Conservation (phyloP, 2,329 filamentous ascomycete genomes). For the Myotisia sp. region DNA sequence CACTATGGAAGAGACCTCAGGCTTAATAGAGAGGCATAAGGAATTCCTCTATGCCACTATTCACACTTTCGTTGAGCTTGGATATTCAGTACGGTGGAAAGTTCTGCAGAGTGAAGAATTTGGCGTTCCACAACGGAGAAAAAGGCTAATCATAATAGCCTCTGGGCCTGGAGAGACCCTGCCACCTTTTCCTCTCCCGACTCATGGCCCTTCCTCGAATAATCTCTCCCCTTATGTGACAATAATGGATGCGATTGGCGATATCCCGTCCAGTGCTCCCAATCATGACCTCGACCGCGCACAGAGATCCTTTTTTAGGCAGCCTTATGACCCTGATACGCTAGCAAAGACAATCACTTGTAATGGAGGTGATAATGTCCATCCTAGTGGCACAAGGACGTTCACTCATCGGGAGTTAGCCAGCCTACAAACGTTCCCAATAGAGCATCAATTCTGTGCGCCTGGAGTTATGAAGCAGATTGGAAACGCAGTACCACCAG, state of each 20-base stretch:
- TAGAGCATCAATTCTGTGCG: conserved; percentile 42
- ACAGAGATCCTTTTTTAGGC: conserved; percentile 16
- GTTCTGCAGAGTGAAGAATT: conserved; percentile 39
- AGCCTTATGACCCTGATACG: conserved; percentile 35
- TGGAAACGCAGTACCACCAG: conserved; percentile 63
- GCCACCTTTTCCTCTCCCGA: conserved; percentile 49
- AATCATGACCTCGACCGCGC: conserved; percentile 30
- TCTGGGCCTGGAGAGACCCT: conserved; percentile 54
- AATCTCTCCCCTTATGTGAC: conserved; percentile 26
- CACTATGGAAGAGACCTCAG: conserved; percentile 67
- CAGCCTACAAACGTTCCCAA: conserved; percentile 54
- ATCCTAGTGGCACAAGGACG: conserved; percentile 48
- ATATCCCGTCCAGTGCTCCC: conserved; percentile 26
- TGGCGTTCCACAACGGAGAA: conserved; percentile 37
- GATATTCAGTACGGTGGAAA: conserved; percentile 59
- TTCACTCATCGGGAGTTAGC: conserved; percentile 58
- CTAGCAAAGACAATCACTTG: conserved; percentile 51
- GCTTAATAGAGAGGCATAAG: conserved; percentile 43
- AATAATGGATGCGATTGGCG: conserved; percentile 28
- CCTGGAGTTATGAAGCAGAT: conserved; percentile 44
- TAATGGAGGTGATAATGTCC: conserved; percentile 46
- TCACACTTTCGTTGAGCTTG: conserved; percentile 46
- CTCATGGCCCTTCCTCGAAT: conserved; percentile 33
- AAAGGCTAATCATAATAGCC: conserved; percentile 39
- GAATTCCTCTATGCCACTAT: conserved; percentile 48